A percentile compares a stretch with the other conserved stretches of the same genome.
Conservation (phyloP, 78 protist genomes). For the Emiliania huxleyi region DNA sequence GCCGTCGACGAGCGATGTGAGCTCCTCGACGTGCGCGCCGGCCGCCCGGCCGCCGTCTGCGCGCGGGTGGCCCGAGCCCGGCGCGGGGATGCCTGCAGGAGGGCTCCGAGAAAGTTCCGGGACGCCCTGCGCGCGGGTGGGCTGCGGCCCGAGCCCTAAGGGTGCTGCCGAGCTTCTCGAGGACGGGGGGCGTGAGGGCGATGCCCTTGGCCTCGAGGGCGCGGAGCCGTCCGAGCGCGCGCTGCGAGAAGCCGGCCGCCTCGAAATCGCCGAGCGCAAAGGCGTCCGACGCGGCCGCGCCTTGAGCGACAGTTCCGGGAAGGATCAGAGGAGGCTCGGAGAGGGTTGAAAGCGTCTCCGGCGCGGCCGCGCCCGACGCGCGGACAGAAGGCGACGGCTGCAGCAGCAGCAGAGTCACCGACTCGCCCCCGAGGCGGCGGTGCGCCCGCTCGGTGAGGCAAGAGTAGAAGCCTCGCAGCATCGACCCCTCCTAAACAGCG, state of each 20-base stretch:
- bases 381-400: background rate
- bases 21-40: background rate
- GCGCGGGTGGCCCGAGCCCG: background rate
- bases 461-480: background rate
- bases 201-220: background rate
- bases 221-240: background rate
- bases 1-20: background rate
- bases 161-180: background rate
- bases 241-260: no score
- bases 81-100: slow-evolving; percentile 8
- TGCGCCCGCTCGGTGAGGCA: background rate
- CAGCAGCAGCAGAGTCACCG: background rate
- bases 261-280: background rate
- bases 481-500: background rate
- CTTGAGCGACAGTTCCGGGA: no score
- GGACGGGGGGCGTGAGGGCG: background rate
- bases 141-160: no score
- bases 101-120: no score
- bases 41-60: background rate
- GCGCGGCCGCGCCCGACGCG: background rate
- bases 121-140: no score
- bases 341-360: no score
- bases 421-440: background rate
- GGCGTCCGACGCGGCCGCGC: background rate
- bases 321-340: no score